phyloP scores from a whole-genome alignment of 2,329 filamentous ascomycete species.

The Arachnomyces sp. region DNA sequence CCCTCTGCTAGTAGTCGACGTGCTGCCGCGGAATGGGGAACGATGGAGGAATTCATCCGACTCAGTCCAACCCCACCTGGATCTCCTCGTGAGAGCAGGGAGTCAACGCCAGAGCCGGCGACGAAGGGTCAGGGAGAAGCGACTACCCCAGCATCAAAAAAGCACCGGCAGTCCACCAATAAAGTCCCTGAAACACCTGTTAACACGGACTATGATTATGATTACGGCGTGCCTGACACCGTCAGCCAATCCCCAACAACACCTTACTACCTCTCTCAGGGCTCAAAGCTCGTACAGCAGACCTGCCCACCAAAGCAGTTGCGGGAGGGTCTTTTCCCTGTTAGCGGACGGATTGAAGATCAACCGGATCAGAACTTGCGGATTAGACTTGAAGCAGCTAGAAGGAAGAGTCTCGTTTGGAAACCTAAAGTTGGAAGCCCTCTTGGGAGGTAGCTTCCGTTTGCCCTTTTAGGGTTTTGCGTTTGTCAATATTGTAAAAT shows the following conservation, averaged over 20 bases:
- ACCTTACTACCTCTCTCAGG: conserved; percentile 39
- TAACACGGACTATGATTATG: conserved; percentile 17
- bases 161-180: not conserved
- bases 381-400: conserved; percentile 60
- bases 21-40: conserved; percentile 21
- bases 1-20: conserved; percentile 21
- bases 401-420: conserved; percentile 70
- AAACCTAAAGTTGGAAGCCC: conserved; percentile 69
- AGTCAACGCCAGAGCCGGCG: not conserved
- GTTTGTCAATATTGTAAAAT: no score
- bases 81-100: conserved; percentile 4
- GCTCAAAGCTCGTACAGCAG: conserved; percentile 40
- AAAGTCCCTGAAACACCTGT: conserved; percentile 1
- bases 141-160: not conserved
- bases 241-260: conserved; percentile 39
- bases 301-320: conserved; percentile 49
- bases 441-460: conserved; percentile 43
- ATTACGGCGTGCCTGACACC: conserved; percentile 30
- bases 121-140: not conserved
- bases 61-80: conserved; percentile 25
- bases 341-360: conserved; percentile 18
- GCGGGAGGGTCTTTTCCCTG: conserved; percentile 34
- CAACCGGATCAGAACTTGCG: conserved; percentile 40
- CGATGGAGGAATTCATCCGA: conserved; percentile 27
- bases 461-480: no score